Percentiles rank a stretch among this genome's conserved stretches.
phyloP scores from a whole-genome alignment of 176 grass and related monocot species.

The Guadua angustifolia region DNA sequence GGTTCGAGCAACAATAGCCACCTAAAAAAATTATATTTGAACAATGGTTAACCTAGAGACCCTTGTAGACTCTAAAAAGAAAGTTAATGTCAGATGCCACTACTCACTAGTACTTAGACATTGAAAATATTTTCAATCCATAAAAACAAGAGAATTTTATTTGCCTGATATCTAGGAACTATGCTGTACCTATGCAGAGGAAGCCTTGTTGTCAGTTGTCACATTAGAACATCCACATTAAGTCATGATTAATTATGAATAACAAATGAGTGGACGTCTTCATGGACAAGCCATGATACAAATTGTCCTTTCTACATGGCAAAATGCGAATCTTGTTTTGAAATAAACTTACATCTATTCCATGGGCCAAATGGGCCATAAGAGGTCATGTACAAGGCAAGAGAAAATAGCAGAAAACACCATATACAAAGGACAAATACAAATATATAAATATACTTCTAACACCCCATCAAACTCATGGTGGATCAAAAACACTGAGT shows the following conservation, averaged over 20 bases:
- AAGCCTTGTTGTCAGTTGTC: not conserved
- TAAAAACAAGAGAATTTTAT: not conserved
- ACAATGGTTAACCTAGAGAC: slow-evolving; percentile 8
- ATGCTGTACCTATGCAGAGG: not conserved
- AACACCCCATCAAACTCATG: no score
- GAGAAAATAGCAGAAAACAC: no score
- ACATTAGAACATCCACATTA: not conserved
- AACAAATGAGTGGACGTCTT: not conserved
- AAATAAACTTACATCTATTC: no score
- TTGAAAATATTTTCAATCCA: not conserved
- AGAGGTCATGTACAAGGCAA: no score
- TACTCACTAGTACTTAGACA: not conserved
- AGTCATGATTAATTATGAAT: not conserved
- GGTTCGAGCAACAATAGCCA: not conserved
- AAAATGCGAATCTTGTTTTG: no score
- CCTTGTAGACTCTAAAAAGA: not conserved
- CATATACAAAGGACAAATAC: no score
- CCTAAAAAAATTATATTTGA: not conserved
- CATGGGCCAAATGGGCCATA: no score
- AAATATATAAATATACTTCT: no score
- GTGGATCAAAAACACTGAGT: no score
- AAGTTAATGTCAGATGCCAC: not conserved
- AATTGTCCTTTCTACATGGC: not conserved
- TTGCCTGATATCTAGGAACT: not conserved
- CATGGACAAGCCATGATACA: not conserved